These are phyloP conservation scores for Trichothecium roseum DNA, from an alignment of 2,329 filamentous ascomycete genomes.

Conservation along the genomic window DNA sequence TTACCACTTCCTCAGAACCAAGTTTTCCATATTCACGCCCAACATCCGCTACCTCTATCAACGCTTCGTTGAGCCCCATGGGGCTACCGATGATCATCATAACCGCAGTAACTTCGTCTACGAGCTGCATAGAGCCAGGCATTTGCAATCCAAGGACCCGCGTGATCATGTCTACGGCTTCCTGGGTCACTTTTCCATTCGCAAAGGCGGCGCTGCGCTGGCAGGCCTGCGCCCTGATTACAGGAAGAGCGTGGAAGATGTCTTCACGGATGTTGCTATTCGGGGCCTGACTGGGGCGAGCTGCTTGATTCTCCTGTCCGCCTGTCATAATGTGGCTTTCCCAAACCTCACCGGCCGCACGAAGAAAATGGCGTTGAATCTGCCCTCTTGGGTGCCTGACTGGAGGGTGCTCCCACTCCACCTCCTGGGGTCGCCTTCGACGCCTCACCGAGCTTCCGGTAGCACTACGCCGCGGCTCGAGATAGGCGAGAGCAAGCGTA, in stretches of 20 bases:
- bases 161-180: conserved; percentile 25
- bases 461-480: conserved; percentile 13
- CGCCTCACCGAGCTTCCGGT: conserved; percentile 19
- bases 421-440: conserved; percentile 18
- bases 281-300: conserved; percentile 13
- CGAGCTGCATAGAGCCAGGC: conserved; percentile 23
- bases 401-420: conserved; percentile 22
- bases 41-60: conserved; percentile 20
- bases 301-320: conserved; percentile 18
- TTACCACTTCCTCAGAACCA: conserved; percentile 20
- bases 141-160: conserved; percentile 19
- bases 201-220: conserved; percentile 10
- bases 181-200: conserved; percentile 22
- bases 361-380: neutral
- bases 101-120: conserved; percentile 24
- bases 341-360: conserved; percentile 6
- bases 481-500: conserved; percentile 12
- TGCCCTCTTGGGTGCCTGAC: conserved; percentile 28
- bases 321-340: conserved; percentile 12
- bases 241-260: conserved; percentile 16
- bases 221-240: conserved; percentile 17
- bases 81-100: conserved; percentile 13
- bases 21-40: conserved; percentile 19
- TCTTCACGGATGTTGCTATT: conserved; percentile 21
- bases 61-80: conserved; percentile 21